Evolutionary conservation across 73 alveolate species (phyloP), one percentile per base, ranked within the genome.

Genomic region (Paramecium biaurelia): DNA sequence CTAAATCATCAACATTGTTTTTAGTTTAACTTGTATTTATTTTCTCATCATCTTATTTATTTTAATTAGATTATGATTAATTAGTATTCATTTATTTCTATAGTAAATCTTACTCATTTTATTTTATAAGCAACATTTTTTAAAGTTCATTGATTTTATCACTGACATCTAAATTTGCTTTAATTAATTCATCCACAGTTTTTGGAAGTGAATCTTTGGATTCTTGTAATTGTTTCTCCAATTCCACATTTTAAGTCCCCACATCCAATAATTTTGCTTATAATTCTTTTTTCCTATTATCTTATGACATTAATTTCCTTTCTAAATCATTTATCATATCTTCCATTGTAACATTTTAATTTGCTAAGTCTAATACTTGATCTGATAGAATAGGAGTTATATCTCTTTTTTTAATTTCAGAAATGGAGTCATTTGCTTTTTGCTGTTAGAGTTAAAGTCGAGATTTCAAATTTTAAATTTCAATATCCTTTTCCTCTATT

Each of bases 401-500:
- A 63, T 63, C 84, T 26, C 84, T 63, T 24, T 63, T 63, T 63
- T 63, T 63, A 63, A 63, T 26, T 63, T 63, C 84, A 23, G 41
- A 63, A 63, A 63, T 63, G 24, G 84, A 30, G 26, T 63, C 84
- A 63, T 63, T 32, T 30, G 84, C 84, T 24, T 63, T 63, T 32
- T 63, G 84, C 45, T 26, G 45, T 63, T 63, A 14, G 84, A 63
- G 84, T 24, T 63, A 63, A 63, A 63, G 84, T 14, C 84, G 41
- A 30, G 45, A 26, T 63, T 63, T 26, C 28, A 63, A n/a, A 63
- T 63, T 63, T 24, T 63, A 14, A 63, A 63, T 63, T 26, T 63
- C 84, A 23, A 63, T 63, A 63, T 63, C 84, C 9, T 63, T 63
- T 7, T 63, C 84, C 24, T 63, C 84, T 11, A 63, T 30, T 26